These are phyloP conservation scores for sweet orange (Citrus sinensis) DNA, from an alignment of 345 rosid species.

Conservation along the genomic window DVS_A1.0 CM039163.1:41185001-41185500, in stretches of 20 bases:
- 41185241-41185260: neutral
- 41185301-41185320: neutral
- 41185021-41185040: neutral
- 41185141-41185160: neutral
- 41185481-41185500: too few species aligned
- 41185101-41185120: neutral
- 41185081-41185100: neutral
- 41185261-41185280: neutral
- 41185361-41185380: neutral
- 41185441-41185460: too few species aligned
- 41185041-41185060: too few species aligned
- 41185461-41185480: too few species aligned
- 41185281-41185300: neutral
- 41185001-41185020: slow-evolving; percentile 18
- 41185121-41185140: neutral
- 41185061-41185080: neutral
- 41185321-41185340: neutral
- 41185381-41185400: too few species aligned
- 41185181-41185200: neutral
- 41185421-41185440: too few species aligned
- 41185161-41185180: neutral
- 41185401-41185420: too few species aligned
- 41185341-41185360: neutral
- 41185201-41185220: neutral
- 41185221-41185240: neutral